Evolutionary conservation across 2,329 filamentous ascomycete species (phyloP).

Genomic region (Chlorencoelia australis): DNA sequence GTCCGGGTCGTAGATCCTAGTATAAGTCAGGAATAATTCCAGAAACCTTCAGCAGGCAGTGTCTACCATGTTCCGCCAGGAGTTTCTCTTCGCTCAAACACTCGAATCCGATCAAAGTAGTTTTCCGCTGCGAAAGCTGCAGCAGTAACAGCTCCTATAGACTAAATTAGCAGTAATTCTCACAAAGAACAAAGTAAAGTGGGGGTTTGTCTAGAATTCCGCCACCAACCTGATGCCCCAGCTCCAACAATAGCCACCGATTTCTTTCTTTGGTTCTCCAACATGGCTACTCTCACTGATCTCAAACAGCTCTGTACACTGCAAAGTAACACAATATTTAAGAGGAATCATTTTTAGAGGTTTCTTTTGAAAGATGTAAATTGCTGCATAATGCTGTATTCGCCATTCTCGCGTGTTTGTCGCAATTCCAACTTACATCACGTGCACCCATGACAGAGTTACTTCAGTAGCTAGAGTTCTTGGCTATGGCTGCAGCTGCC

Average conservation of each 20-base stretch:
- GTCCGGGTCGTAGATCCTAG: constrained; percentile 42
- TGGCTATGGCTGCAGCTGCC: background rate
- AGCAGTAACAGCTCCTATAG: constrained; percentile 38
- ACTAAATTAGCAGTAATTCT: background rate
- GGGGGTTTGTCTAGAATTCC: background rate
- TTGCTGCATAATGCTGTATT: too few species aligned
- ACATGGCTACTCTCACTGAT: too few species aligned
- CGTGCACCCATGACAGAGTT: too few species aligned
- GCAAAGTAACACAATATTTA: too few species aligned
- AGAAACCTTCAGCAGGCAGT: background rate
- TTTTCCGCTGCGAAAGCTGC: constrained; percentile 44
- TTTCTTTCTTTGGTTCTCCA: too few species aligned
- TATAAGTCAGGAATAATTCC: constrained; percentile 31
- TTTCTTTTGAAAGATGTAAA: too few species aligned
- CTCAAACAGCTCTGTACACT: too few species aligned
- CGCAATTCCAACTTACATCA: too few species aligned
- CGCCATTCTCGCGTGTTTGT: too few species aligned
- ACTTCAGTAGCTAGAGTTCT: background rate
- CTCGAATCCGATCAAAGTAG: constrained; percentile 44
- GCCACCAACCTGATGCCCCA: background rate
- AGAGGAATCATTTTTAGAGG: too few species aligned
- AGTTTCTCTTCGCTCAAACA: constrained; percentile 49
- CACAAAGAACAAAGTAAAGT: background rate
- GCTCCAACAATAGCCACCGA: background rate
- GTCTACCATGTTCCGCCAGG: constrained; percentile 50